Evolutionary conservation across 345 rosid genomes (phyloP).

Genomic region (Turritis glabra): DNA sequence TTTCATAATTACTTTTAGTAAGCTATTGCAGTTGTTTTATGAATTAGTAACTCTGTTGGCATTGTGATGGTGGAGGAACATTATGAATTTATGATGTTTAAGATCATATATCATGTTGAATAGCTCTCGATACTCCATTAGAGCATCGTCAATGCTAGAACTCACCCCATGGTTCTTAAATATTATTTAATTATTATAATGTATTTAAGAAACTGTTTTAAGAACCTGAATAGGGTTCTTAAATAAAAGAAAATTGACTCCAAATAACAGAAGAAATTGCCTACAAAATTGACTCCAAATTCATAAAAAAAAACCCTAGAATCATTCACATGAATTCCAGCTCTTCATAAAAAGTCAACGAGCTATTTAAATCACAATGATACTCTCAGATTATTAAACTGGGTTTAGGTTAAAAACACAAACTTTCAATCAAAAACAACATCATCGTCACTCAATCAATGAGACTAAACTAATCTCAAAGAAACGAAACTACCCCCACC

Average conservation of each 20-base stretch:
- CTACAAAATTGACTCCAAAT: conserved; percentile 40
- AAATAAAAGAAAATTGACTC: no score
- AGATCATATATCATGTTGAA: no score
- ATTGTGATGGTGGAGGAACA: neutral
- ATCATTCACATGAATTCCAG: neutral
- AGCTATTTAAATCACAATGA: neutral
- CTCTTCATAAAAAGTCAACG: conserved; percentile 10
- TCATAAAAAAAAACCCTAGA: neutral
- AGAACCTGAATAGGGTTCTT: no score
- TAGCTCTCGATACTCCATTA: no score
- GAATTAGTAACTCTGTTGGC: neutral
- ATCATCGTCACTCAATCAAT: conserved; percentile 14
- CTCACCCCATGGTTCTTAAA: no score
- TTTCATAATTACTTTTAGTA: conserved; percentile 16
- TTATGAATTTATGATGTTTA: neutral
- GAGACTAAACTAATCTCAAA: neutral
- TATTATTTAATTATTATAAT: no score
- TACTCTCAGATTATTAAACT: neutral
- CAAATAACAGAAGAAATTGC: conserved; percentile 86
- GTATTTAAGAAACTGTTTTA: no score
- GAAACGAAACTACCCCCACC: neutral
- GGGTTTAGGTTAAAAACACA: conserved; percentile 5
- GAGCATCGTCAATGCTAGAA: no score
- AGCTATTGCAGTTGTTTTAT: conserved; percentile 6
- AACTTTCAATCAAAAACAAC: conserved; percentile 21